phyloP scores from a whole-genome alignment of 768 basidiomycete genomes.

The Boletus edulis region DNA sequence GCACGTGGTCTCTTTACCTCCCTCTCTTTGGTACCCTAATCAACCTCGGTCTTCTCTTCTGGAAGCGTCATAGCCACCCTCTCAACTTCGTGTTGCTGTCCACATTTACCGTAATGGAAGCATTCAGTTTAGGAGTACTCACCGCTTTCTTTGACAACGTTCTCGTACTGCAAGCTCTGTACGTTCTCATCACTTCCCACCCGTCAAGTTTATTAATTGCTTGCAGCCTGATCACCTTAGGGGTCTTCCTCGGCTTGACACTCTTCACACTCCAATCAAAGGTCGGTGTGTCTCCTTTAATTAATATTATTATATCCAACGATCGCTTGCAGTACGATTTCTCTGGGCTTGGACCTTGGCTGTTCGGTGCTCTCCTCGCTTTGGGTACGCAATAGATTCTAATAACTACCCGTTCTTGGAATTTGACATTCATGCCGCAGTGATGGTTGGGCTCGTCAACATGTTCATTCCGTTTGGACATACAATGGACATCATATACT shows the following conservation, averaged over 20 bases:
- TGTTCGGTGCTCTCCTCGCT: slow-evolving; percentile 82
- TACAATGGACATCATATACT: slow-evolving; percentile 80
- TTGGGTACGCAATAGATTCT: slow-evolving; percentile 47
- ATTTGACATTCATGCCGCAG: slow-evolving; percentile 32
- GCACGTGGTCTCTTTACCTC: slow-evolving; percentile 78
- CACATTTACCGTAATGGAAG: slow-evolving; percentile 88
- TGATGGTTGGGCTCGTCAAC: slow-evolving; percentile 79
- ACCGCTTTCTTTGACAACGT: slow-evolving; percentile 70
- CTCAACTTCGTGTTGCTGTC: slow-evolving; percentile 82
- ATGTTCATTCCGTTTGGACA: slow-evolving; percentile 84
- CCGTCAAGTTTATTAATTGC: slow-evolving; percentile 8
- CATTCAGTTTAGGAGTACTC: slow-evolving; percentile 84
- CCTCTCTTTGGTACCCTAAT: slow-evolving; percentile 76
- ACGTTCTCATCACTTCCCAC: slow-evolving; percentile 27
- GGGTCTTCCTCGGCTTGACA: slow-evolving; percentile 91
- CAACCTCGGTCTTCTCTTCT: slow-evolving; percentile 79
- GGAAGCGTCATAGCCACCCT: slow-evolving; percentile 91
- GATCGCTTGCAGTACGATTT: slow-evolving; percentile 75
- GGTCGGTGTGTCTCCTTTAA: slow-evolving; percentile 37
- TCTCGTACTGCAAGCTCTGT: slow-evolving; percentile 87
- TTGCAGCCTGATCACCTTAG: slow-evolving; percentile 76
- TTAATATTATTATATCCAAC: not conserved
- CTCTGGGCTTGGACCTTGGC: slow-evolving; percentile 85
- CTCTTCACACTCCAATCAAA: slow-evolving; percentile 95
- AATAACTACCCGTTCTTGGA: not conserved